Conservation (phyloP, 305 asterid species). For the Solanum hybrid region DNA sequence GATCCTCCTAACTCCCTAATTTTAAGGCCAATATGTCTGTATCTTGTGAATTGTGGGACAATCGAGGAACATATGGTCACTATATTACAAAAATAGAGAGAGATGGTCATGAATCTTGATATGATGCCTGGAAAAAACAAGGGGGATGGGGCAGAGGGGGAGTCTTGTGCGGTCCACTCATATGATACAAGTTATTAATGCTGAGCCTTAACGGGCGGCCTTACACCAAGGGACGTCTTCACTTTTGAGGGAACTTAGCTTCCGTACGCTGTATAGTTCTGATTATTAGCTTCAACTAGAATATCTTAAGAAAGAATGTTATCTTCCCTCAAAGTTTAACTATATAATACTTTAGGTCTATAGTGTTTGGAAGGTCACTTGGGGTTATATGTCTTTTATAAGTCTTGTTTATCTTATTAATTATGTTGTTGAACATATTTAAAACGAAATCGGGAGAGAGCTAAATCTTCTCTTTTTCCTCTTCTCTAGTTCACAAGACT, state of each 20-base stretch:
- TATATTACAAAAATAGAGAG: background rate
- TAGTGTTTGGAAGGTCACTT: background rate
- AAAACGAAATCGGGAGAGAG: background rate
- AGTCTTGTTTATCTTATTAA: background rate
- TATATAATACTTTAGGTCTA: background rate
- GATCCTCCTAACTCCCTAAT: background rate
- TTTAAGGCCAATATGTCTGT: background rate
- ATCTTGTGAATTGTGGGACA: background rate
- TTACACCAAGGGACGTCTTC: background rate
- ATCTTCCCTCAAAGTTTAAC: background rate
- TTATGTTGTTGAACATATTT: background rate
- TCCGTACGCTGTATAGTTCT: background rate
- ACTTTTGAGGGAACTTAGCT: background rate
- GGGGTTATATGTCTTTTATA: background rate
- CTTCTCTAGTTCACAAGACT: constrained; percentile 12
- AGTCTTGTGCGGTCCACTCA: background rate
- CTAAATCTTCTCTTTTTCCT: constrained; percentile 6
- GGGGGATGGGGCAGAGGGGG: background rate
- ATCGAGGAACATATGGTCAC: background rate
- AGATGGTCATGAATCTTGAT: background rate
- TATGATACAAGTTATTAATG: background rate
- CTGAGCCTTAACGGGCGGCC: background rate
- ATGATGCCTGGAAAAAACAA: background rate
- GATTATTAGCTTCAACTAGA: background rate
- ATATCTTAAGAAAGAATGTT: background rate